phyloP scores from a whole-genome alignment of 495 filamentous ascomycete species.

The Penicillium dipodomyicola region DNA sequence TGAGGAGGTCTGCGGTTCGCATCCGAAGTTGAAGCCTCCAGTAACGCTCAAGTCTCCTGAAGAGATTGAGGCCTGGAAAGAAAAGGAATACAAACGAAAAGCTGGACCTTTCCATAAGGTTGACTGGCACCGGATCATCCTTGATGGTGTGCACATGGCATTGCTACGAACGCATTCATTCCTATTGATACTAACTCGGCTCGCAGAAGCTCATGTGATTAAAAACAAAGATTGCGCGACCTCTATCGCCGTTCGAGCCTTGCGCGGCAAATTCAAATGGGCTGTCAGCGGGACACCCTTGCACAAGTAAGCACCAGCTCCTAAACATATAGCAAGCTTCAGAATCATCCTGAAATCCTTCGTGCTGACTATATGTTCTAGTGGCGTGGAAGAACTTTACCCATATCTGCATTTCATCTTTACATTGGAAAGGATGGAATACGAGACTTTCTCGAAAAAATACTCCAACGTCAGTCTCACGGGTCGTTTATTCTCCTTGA shows the following conservation, averaged over 20 bases:
- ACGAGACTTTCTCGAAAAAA: constrained; percentile 46
- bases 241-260: constrained; percentile 51
- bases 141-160: constrained; percentile 48
- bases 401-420: constrained; percentile 60
- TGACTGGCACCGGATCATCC: constrained; percentile 53
- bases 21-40: constrained; percentile 40
- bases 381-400: constrained; percentile 49
- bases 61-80: constrained; percentile 39
- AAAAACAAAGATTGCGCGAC: constrained; percentile 54
- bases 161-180: not conserved
- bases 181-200: not conserved
- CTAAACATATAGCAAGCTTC: not conserved
- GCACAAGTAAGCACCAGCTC: constrained; percentile 39
- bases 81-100: constrained; percentile 24
- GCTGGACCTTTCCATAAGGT: constrained; percentile 48
- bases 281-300: constrained; percentile 61
- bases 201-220: constrained; percentile 53
- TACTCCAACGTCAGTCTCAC: constrained; percentile 38
- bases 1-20: constrained; percentile 49
- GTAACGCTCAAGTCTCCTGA: constrained; percentile 20
- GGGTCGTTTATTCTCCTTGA: not conserved
- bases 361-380: constrained; percentile 13
- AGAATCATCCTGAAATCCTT: not conserved
- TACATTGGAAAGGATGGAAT: constrained; percentile 42
- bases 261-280: constrained; percentile 58